These are phyloP conservation scores for Neofusicoccum sp. DNA, from an alignment of 2,329 filamentous ascomycete genomes.

Conservation along the genomic window DNA sequence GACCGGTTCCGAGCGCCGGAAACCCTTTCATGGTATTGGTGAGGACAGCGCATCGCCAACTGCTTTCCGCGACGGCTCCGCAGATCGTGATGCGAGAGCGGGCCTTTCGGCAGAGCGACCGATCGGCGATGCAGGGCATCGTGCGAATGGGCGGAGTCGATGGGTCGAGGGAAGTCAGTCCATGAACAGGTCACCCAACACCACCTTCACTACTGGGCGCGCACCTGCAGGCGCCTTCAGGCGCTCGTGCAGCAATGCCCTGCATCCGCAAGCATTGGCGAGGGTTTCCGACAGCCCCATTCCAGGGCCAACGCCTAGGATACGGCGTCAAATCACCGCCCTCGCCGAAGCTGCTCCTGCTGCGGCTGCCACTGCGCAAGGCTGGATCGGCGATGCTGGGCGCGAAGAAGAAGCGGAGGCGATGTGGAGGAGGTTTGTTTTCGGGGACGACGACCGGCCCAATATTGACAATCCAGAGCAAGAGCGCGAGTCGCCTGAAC, in stretches of 20 bases:
- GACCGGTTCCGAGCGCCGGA: conserved; percentile 3
- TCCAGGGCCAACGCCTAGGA: neutral
- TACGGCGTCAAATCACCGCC: conserved; percentile 3
- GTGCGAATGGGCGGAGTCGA: neutral
- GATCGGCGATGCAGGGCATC: conserved; percentile 6
- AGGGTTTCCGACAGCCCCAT: neutral
- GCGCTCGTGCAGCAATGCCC: neutral
- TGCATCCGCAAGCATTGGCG: conserved; percentile 13
- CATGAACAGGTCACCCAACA: conserved; percentile 1
- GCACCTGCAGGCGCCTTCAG: conserved; percentile 1
- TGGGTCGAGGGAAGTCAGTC: conserved; percentile 1
- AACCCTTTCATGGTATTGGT: neutral
- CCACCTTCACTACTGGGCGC: neutral
- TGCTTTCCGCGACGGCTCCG: neutral
- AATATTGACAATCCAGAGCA: neutral
- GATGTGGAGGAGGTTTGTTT: conserved; percentile 38
- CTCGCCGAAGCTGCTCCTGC: neutral
- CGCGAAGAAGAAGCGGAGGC: conserved; percentile 27
- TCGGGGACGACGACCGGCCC: conserved; percentile 27
- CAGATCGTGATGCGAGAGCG: conserved; percentile 6
- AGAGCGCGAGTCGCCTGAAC: conserved; percentile 13
- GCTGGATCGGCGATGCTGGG: conserved; percentile 16
- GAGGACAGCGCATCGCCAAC: neutral
- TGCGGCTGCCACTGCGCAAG: neutral
- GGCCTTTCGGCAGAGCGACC: conserved; percentile 7